Base-by-base conservation (phyloP, 1,284 basidiomycete species). In the Austroboletus novae-zelandiae region DNA sequence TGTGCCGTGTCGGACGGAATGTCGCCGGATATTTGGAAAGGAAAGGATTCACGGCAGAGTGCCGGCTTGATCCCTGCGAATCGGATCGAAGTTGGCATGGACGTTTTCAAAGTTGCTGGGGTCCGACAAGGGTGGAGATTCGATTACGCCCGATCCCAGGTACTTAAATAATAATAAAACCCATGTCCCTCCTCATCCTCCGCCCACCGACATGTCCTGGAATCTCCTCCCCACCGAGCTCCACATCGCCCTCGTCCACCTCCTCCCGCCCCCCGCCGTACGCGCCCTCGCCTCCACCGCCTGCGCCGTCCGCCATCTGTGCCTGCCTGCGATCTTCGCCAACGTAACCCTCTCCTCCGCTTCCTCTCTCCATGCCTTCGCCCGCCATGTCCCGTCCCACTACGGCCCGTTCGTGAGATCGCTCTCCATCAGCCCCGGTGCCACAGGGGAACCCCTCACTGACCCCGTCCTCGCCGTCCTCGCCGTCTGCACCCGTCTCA, bases 161-260 rank as follows among this genome's bases (percentile, higher is more conserved):
- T 23, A 23, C 20, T 23, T 23, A 27, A 27, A 39, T 25, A 15
- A 10, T 8, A 9, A 29, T 7, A 13, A 9, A 42, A 49, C 49
- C 36, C 52, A 51, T 61, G 50, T 60, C 39, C 23, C 31, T 5
- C 36, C 0, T 5, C 36, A 34, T 17, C 47, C 20, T 17, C 18
- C 37, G n/a, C 66, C 66, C 31, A 66, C 53, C 69, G 10, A 20
- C 9, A 39, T 75, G 57, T 71, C 66, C 59, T 88, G 86, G 86
- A 58, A 71, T 51, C 40, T 65, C 34, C 81, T 89, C 57, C 86
- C 86, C 36, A 69, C 71, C 1, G 86, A 89, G 58, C 80, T 89
- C 66, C 81, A 81, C 67, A 73, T 83, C 58, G 69, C 77, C 29
- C 61, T 89, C 62, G 68, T 83, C 42, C 75, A 74, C 37, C 64